Conservation (phyloP, 345 rosid species). For the Syzygium oleosum region DNA sequence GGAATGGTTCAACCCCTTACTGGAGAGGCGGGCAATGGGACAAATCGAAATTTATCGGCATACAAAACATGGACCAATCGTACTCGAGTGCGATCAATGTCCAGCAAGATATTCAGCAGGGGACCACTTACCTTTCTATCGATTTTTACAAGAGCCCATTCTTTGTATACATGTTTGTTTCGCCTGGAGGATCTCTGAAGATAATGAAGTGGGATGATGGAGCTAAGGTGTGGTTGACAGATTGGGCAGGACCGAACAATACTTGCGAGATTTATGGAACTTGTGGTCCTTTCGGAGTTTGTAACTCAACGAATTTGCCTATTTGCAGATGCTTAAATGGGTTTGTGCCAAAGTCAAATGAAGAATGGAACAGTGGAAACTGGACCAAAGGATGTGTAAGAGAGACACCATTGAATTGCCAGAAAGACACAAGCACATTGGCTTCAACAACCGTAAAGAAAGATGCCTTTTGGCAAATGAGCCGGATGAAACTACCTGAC, state of each 20-base stretch:
- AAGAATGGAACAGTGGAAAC: background rate
- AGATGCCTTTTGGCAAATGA: too few relatives aligned
- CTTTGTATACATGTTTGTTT: constrained; percentile 3
- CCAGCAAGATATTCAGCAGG: too few relatives aligned
- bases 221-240: background rate
- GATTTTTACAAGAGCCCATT: constrained; percentile 10
- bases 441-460: too few relatives aligned
- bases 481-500: too few relatives aligned
- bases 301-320: background rate
- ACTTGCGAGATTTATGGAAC: constrained; percentile 12
- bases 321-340: constrained; percentile 18
- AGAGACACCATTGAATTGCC: too few relatives aligned
- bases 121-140: constrained; percentile 18
- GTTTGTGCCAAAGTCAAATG: constrained; percentile 12
- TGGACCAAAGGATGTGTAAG: too few relatives aligned
- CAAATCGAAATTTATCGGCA: too few relatives aligned
- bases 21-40: too few relatives aligned
- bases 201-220: constrained; percentile 2
- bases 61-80: too few relatives aligned
- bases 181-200: constrained; percentile 5
- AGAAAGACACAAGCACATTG: too few relatives aligned
- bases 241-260: constrained; percentile 1
- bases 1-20: too few relatives aligned
- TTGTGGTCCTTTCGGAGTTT: constrained; percentile 19
- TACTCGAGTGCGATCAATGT: too few relatives aligned